Conservation (phyloP, 2,329 filamentous ascomycete genomes). For the Colletotrichum scovillei region DNA sequence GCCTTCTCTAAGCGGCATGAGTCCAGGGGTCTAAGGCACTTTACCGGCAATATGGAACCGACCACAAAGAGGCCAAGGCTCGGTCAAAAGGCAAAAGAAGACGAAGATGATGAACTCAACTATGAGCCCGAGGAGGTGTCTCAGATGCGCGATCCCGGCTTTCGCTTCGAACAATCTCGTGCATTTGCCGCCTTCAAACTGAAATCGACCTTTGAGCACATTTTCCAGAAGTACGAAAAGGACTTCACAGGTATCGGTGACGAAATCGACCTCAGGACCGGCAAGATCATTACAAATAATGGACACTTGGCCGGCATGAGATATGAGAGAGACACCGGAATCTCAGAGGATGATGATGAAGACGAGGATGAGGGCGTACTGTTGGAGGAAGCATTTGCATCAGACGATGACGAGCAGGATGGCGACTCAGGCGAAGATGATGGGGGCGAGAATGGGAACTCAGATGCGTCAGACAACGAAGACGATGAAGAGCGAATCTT, state of each 20-base stretch:
- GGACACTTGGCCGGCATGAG: constrained; percentile 79
- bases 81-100: constrained; percentile 47
- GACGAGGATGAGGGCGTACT: constrained; percentile 48
- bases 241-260: constrained; percentile 88
- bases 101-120: constrained; percentile 60
- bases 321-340: constrained; percentile 62
- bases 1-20: not conserved
- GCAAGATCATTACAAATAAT: constrained; percentile 88
- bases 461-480: constrained; percentile 39
- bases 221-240: constrained; percentile 88
- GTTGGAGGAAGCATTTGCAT: constrained; percentile 43
- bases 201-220: constrained; percentile 86
- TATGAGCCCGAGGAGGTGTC: constrained; percentile 60
- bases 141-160: constrained; percentile 61
- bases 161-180: constrained; percentile 70
- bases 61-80: constrained; percentile 69
- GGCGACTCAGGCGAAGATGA: constrained; percentile 28
- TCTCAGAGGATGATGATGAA: constrained; percentile 44
- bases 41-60: constrained; percentile 62
- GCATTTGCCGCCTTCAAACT: constrained; percentile 76
- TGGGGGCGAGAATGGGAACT: constrained; percentile 7
- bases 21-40: not conserved
- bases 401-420: constrained; percentile 40
- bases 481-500: constrained; percentile 44
- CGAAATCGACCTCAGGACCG: constrained; percentile 87